Conservation (phyloP, 257 asterid genomes). For the Ilex aquifolium region DNA sequence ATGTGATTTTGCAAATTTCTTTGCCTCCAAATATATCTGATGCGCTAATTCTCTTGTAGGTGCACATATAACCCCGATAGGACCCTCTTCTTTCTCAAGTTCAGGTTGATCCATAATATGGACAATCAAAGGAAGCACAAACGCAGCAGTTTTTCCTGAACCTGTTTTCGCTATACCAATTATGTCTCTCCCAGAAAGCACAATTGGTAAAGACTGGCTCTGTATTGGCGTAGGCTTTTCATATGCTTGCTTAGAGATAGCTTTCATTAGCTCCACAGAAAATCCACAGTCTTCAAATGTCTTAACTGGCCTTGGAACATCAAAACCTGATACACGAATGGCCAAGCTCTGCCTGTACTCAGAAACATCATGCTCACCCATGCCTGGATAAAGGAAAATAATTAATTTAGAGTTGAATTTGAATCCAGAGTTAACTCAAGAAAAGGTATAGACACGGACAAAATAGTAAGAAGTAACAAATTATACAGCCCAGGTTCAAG, state of each 20-base stretch:
- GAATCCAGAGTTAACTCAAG: no score
- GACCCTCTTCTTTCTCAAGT: constrained; percentile 88
- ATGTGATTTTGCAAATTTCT: constrained; percentile 76
- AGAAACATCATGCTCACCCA: constrained; percentile 68
- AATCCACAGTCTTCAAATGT: constrained; percentile 86
- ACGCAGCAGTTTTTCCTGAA: constrained; percentile 95
- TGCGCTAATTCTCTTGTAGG: constrained; percentile 99
- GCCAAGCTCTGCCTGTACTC: constrained; percentile 74
- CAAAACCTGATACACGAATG: constrained; percentile 90
- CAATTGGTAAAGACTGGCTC: constrained; percentile 90
- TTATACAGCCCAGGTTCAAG: no score
- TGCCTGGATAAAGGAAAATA: constrained; percentile 38
- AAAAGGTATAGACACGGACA: no score
- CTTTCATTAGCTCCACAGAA: constrained; percentile 77
- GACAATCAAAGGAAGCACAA: constrained; percentile 90
- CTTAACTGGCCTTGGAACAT: constrained; percentile 85
- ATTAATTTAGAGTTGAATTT: constrained; percentile 5
- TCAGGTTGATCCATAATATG: constrained; percentile 99
- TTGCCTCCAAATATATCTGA: constrained; percentile 92
- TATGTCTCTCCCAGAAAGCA: constrained; percentile 91
- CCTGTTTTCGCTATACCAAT: constrained; percentile 99
- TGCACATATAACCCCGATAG: constrained; percentile 96
- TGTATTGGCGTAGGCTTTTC: constrained; percentile 94
- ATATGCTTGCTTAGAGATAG: constrained; percentile 83
- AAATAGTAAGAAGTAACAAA: no score